Conservation (phyloP, 2,329 filamentous ascomycete genomes). For the Zasmidium cellare region DNA sequence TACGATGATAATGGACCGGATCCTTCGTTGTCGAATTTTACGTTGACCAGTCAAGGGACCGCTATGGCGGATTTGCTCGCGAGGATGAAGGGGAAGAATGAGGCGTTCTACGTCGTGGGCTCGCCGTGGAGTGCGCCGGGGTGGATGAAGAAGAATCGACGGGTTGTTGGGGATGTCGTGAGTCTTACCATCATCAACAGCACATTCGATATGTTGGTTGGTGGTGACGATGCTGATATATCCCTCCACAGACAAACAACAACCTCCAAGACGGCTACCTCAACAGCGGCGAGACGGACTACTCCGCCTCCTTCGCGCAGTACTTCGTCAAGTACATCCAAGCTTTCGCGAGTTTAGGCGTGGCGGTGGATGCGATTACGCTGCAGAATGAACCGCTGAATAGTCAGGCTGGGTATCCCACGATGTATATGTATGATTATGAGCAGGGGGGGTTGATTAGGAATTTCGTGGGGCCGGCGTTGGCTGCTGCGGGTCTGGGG, state of each 20-base stretch:
- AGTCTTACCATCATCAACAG: neutral
- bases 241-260: constrained; percentile 10
- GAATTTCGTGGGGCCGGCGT: constrained; percentile 18
- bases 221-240: no score
- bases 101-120: constrained; percentile 17
- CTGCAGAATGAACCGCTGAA: constrained; percentile 21
- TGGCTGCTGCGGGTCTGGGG: constrained; percentile 13
- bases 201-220: no score
- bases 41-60: constrained; percentile 17
- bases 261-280: constrained; percentile 19
- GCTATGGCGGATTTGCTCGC: constrained; percentile 21
- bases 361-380: constrained; percentile 19
- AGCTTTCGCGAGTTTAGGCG: constrained; percentile 17
- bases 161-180: constrained; percentile 9
- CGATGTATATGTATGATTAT: constrained; percentile 23
- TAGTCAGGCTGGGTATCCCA: constrained; percentile 12
- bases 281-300: constrained; percentile 14
- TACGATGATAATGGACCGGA: constrained; percentile 22
- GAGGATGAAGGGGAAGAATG: constrained; percentile 14
- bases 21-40: constrained; percentile 15
- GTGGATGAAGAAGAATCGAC: constrained; percentile 23
- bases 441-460: constrained; percentile 18
- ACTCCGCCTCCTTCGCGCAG: constrained; percentile 18
- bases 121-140: constrained; percentile 23
- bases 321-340: constrained; percentile 26